phyloP scores from a whole-genome alignment of 1,284 basidiomycete species.

The Cystobasidiaceae sp. region DNA sequence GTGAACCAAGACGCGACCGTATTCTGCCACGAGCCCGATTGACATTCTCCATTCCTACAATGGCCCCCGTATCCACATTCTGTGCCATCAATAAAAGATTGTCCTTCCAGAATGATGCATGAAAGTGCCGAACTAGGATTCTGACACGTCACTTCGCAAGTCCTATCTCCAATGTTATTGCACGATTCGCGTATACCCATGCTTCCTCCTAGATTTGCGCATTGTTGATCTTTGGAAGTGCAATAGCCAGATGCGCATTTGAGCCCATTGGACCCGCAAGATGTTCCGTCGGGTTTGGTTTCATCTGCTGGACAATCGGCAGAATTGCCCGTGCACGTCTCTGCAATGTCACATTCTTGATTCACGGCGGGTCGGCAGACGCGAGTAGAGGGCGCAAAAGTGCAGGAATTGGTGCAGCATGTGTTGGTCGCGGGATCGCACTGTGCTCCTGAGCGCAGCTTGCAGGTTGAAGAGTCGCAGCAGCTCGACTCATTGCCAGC shows the following conservation, averaged over 20 bases:
- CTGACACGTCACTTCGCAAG: slow-evolving; percentile 74
- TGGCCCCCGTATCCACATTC: slow-evolving; percentile 60
- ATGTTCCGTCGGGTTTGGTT: slow-evolving; percentile 61
- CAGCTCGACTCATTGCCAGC: slow-evolving; percentile 59
- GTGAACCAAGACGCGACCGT: slow-evolving; percentile 57
- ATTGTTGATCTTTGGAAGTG: slow-evolving; percentile 73
- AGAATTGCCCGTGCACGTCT: slow-evolving; percentile 71
- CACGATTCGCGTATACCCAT: slow-evolving; percentile 66
- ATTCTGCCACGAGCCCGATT: slow-evolving; percentile 59
- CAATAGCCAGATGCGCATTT: slow-evolving; percentile 76
- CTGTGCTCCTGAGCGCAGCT: slow-evolving; percentile 63
- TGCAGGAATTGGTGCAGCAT: slow-evolving; percentile 70
- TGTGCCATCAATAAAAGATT: slow-evolving; percentile 71
- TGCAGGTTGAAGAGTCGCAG: slow-evolving; percentile 73
- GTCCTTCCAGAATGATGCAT: slow-evolving; percentile 69
- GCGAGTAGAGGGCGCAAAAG: slow-evolving; percentile 57
- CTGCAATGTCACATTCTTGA: slow-evolving; percentile 65
- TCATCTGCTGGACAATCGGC: slow-evolving; percentile 67
- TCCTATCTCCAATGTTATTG: slow-evolving; percentile 46
- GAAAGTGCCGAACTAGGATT: slow-evolving; percentile 56
- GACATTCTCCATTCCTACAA: slow-evolving; percentile 57
- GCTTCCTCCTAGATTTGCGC: slow-evolving; percentile 63
- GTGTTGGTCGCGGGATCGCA: slow-evolving; percentile 73
- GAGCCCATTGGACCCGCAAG: slow-evolving; percentile 57
- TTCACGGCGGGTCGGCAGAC: slow-evolving; percentile 71